A percentile compares a stretch with the other conserved stretches of the same genome.
phyloP scores from a whole-genome alignment of 2,329 filamentous ascomycete species.

The Claviceps digitariae region DNA sequence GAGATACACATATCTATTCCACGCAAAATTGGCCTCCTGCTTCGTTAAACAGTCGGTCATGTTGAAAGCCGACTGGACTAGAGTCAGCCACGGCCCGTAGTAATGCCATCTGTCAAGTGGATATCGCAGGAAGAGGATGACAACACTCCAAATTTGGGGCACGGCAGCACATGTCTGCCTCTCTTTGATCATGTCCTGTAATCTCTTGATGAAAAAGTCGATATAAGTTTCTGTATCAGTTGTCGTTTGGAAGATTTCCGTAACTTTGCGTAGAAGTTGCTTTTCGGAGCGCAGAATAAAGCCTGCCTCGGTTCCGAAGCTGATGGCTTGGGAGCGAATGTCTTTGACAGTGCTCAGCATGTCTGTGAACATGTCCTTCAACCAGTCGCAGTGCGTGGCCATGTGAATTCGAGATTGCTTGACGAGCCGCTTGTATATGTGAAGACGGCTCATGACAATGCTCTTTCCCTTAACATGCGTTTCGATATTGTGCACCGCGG shows the following conservation, averaged over 20 bases:
- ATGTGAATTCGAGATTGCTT: slow-evolving; percentile 59
- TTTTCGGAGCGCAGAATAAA: slow-evolving; percentile 56
- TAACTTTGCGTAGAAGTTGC: slow-evolving; percentile 50
- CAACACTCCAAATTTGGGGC: slow-evolving; percentile 78
- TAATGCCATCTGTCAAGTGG: slow-evolving; percentile 57
- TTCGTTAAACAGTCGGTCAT: slow-evolving; percentile 57
- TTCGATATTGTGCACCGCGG: slow-evolving; percentile 58
- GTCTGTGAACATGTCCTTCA: slow-evolving; percentile 67
- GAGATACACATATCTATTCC: slow-evolving; percentile 71
- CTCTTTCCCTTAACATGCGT: slow-evolving; percentile 66
- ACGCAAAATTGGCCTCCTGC: slow-evolving; percentile 67
- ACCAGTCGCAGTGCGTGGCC: slow-evolving; percentile 60
- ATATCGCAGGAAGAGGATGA: slow-evolving; percentile 64
- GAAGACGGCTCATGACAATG: slow-evolving; percentile 61
- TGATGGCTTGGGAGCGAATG: slow-evolving; percentile 60
- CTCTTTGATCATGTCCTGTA: slow-evolving; percentile 55
- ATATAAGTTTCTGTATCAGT: slow-evolving; percentile 48
- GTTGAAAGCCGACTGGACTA: slow-evolving; percentile 78
- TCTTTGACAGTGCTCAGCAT: slow-evolving; percentile 70
- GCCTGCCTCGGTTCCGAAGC: slow-evolving; percentile 58
- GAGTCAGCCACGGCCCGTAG: slow-evolving; percentile 58
- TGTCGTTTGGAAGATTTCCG: slow-evolving; percentile 44
- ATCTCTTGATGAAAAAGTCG: slow-evolving; percentile 51
- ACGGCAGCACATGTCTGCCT: slow-evolving; percentile 43
- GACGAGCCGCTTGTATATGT: slow-evolving; percentile 66